Conservation (phyloP, 1,284 basidiomycete genomes). For the Ceratobasidium sp. region DNA sequence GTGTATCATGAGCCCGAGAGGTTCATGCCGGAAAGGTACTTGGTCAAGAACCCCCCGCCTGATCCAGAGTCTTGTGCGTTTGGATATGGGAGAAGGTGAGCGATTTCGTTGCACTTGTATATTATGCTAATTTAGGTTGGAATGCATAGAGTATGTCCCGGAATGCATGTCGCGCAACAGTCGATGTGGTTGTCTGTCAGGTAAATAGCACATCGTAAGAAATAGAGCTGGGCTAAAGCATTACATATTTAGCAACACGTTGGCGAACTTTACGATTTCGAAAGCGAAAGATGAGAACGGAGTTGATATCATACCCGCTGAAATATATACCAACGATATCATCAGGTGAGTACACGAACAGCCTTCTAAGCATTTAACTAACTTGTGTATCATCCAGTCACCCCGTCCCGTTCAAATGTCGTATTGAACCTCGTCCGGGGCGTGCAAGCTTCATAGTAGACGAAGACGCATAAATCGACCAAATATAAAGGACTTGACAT, state of each 20-base stretch:
- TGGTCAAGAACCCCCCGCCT: constrained; percentile 77
- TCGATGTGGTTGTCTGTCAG: constrained; percentile 41
- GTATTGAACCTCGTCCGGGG: constrained; percentile 6
- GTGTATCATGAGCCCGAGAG: constrained; percentile 90
- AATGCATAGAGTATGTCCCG: constrained; percentile 26
- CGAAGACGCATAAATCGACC: background rate
- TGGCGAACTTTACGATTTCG: constrained; percentile 27
- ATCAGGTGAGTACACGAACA: constrained; percentile 24
- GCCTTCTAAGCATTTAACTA: background rate
- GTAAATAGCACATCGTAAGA: background rate
- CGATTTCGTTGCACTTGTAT: background rate
- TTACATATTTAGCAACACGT: constrained; percentile 18
- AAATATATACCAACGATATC: constrained; percentile 36
- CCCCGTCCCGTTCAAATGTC: constrained; percentile 27
- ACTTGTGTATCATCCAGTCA: background rate
- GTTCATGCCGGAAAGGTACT: constrained; percentile 93
- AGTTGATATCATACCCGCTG: constrained; percentile 14
- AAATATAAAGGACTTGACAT: no score
- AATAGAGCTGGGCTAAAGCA: background rate
- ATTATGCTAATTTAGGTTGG: background rate
- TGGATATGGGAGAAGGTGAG: constrained; percentile 38
- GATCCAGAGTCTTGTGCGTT: constrained; percentile 29
- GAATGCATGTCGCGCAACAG: constrained; percentile 35
- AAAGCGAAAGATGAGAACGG: constrained; percentile 37
- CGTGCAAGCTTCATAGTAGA: constrained; percentile 12